Base-by-base conservation (phyloP, 2,329 filamentous ascomycete genomes). In the Penicillium aurantiogriseum region DNA sequence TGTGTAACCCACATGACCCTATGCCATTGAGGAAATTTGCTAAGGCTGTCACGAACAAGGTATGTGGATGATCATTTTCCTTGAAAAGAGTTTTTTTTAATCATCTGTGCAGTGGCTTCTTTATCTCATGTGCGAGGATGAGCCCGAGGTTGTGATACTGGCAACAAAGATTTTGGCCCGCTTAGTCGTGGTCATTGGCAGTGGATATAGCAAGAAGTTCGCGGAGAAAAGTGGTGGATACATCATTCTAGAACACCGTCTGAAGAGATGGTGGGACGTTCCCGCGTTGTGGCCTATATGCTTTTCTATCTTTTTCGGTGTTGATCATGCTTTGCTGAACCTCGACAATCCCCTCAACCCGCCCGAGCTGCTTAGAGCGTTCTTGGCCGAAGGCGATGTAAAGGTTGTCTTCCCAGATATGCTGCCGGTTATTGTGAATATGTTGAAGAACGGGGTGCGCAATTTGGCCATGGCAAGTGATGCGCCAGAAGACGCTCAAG, bases 21-120 rank as follows among this genome's bases (percentile, higher is more conserved):
- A 79, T 79, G 15, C 86, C 88, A 60, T 89, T 96, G 55, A 86
- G 88, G 69, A 94, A 92, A 67, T 97, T 99, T 79, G 91, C 92
- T 5, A 90, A 89, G 69, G 95, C 93, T 1, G 93, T 99, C 9
- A 97, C 93, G 23, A 96, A 96, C 66, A 96, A 96, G 83, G 90
- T 91, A 79, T 69, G 80, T 74, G 23, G 23, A 9, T 29, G 15
- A 10, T 25, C 17, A 7, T 10, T 36, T 52, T 8, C 11, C 17
- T 9, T 25, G 39, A 29, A 33, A 44, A 58, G 21, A 64, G 42
- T 21, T 23, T 25, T 17, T 44, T 36, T 52, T 61, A 38, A 63
- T 54, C 17, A 38, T 19, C 65, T 60, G 55, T 57, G 44, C 63
- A 93, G 88, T 97, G 92, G 92, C 83, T 96, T 15, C 79, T 99